phyloP scores from a whole-genome alignment of 306 rosid species.

The Trifolium dubium region DNA sequence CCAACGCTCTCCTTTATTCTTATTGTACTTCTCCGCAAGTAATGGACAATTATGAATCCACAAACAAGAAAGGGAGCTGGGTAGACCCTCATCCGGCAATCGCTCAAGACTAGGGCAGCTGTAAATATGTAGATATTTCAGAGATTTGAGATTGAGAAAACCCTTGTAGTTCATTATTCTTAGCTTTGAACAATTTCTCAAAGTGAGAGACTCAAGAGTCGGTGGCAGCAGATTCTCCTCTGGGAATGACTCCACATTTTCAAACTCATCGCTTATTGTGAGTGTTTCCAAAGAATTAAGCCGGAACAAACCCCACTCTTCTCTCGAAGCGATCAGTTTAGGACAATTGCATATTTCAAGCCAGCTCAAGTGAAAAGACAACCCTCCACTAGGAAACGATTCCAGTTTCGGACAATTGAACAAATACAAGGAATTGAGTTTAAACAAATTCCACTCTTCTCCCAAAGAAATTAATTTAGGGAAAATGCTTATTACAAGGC shows the following conservation, averaged over 20 bases:
- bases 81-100: constrained; percentile 28
- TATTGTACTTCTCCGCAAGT: constrained; percentile 1
- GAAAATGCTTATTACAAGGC: not conserved
- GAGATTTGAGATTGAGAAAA: constrained; percentile 39
- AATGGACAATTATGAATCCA: rapidly evolving
- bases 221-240: constrained; percentile 38
- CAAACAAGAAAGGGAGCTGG: not conserved
- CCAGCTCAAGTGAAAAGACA: not conserved
- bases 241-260: constrained; percentile 18
- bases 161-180: not conserved
- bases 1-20: constrained; percentile 17
- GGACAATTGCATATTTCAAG: not conserved
- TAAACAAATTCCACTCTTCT: not conserved
- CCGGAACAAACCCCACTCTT: not conserved
- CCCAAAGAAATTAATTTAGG: not conserved
- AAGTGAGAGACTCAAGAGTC: rapidly evolving
- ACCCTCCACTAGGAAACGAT: not conserved
- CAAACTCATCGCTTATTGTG: not conserved
- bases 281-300: not conserved
- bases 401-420: not conserved
- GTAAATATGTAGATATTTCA: rapidly evolving
- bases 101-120: not conserved
- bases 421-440: not conserved
- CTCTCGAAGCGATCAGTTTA: not conserved
- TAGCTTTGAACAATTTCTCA: not conserved